A percentile compares a stretch with the other conserved stretches of the same genome.
phyloP scores from a whole-genome alignment of 176 grass and related monocot species.

The Ananas comosus region DNA sequence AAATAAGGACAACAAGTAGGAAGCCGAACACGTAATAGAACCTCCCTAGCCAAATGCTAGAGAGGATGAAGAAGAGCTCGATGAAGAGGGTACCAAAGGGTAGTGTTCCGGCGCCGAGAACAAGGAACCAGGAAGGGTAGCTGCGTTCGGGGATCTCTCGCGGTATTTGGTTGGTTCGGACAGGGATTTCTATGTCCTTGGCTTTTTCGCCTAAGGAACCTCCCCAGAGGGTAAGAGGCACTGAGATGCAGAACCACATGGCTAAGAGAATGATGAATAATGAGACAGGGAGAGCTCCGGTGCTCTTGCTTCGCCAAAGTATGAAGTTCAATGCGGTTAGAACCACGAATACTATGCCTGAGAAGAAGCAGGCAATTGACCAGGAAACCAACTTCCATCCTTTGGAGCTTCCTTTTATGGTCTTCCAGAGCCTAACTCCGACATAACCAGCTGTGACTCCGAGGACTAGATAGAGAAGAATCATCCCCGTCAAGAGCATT shows the following conservation, averaged over 20 bases:
- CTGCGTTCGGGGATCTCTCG: slow-evolving; percentile 63
- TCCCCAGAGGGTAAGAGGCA: slow-evolving; percentile 69
- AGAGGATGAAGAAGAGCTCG: slow-evolving; percentile 84
- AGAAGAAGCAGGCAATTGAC: slow-evolving; percentile 70
- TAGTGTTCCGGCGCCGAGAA: slow-evolving; percentile 69
- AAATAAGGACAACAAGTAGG: slow-evolving; percentile 60
- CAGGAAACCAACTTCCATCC: slow-evolving; percentile 83
- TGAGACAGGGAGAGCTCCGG: slow-evolving; percentile 68
- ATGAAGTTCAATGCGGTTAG: slow-evolving; percentile 62
- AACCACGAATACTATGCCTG: slow-evolving; percentile 59
- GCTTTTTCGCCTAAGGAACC: slow-evolving; percentile 55
- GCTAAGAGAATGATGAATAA: slow-evolving; percentile 73
- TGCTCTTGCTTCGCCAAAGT: slow-evolving; percentile 80
- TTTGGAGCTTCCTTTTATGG: slow-evolving; percentile 61
- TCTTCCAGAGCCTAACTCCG: slow-evolving; percentile 68
- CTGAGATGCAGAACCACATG: slow-evolving; percentile 74
- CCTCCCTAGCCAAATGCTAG: slow-evolving; percentile 82
- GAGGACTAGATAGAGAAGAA: slow-evolving; percentile 74
- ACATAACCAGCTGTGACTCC: slow-evolving; percentile 70
- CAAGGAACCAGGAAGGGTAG: slow-evolving; percentile 81
- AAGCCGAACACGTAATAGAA: slow-evolving; percentile 91
- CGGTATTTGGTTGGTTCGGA: slow-evolving; percentile 73
- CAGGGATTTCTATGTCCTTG: slow-evolving; percentile 57
- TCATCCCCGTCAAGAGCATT: slow-evolving; percentile 89
- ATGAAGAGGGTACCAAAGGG: slow-evolving; percentile 87